Evolutionary conservation across 208 protist genomes (phyloP), one percentile per base, ranked within the genome.

Genomic region (Trypanosomatidae sp.): DNA sequence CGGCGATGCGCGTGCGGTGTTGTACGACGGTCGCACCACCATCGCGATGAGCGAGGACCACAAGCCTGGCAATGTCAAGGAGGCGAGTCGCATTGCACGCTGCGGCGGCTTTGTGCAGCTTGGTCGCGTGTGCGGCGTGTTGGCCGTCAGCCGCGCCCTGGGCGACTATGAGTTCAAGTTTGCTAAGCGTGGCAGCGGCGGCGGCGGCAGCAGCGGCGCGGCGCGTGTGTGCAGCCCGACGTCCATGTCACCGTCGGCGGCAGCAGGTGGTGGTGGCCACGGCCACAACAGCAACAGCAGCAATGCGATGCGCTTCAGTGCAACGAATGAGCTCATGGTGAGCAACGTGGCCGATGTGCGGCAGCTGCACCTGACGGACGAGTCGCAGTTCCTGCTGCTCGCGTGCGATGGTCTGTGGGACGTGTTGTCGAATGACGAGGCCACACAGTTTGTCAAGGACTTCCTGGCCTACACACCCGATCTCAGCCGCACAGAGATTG

Each of bases 121-220:
- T 35, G 75, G 71, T 43, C 81, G 93, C 28, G 93, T 97, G 4
- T 84, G 95, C 53, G 93, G 93, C 32, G 81, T 89, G 49, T 72
- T 97, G 8, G 93, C 88, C 32, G 86, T 97, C 15, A 90, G 79
- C 4, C 81, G 93, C 21, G 83, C 93, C 13, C 90, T 97, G 27
- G 93, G 93, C n/a, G 93, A 97, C 55, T 60, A 56, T 38, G 55
- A 71, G 22, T 97, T 96, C 63, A 97, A 97, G 30, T 35, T 35
- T 35, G 11, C 30, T 35, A n/a, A 35, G n/a, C n/a, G n/a, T n/a
- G 11, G n/a, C 30, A 35, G 11, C 11, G 30, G n/a, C 11, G 11
- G n/a, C 11, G 11, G 30, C 30, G n/a, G 11, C 11, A 35, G n/a
- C n/a, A n/a, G n/a, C n/a, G n/a, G n/a, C n/a, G n/a, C n/a, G n/a